These are phyloP conservation scores for Exsudoporus floridanus DNA, from an alignment of 1,284 basidiomycete species.

Conservation along the genomic window DNA sequence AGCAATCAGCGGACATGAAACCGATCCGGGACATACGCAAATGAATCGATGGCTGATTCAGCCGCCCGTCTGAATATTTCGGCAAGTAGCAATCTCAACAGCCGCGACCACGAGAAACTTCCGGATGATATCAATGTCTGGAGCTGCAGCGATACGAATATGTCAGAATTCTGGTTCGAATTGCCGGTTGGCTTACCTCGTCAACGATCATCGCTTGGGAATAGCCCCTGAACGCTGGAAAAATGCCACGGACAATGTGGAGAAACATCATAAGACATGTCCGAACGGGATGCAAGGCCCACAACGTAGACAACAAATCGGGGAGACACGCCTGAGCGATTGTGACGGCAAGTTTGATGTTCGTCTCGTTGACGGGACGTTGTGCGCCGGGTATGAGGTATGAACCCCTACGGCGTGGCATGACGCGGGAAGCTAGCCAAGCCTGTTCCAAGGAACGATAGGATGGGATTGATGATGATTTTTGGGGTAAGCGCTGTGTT, in stretches of 20 bases:
- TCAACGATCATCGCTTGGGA: slow-evolving; percentile 81
- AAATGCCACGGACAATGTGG: slow-evolving; percentile 67
- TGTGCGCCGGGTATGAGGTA: slow-evolving; percentile 65
- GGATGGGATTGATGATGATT: slow-evolving; percentile 16
- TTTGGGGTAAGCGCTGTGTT: slow-evolving; percentile 19
- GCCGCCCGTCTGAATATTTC: slow-evolving; percentile 63
- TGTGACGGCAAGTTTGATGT: slow-evolving; percentile 54
- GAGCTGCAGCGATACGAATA: slow-evolving; percentile 44
- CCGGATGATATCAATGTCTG: slow-evolving; percentile 64
- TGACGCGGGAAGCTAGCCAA: slow-evolving; percentile 63
- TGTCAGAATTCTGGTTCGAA: background rate
- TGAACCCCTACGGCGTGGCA: slow-evolving; percentile 42
- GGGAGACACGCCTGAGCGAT: slow-evolving; percentile 54
- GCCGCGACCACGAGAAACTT: slow-evolving; percentile 62
- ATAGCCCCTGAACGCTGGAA: slow-evolving; percentile 78
- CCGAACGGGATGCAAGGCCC: slow-evolving; percentile 64
- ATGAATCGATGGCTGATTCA: slow-evolving; percentile 66
- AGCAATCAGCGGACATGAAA: slow-evolving; percentile 19
- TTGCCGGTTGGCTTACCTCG: slow-evolving; percentile 50
- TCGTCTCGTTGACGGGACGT: slow-evolving; percentile 54
- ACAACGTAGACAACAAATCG: slow-evolving; percentile 58
- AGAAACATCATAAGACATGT: slow-evolving; percentile 63
- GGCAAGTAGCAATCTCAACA: slow-evolving; percentile 53
- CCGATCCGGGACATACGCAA: slow-evolving; percentile 55
- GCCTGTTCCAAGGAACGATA: slow-evolving; percentile 48